phyloP scores from a whole-genome alignment of 129 eudicot genomes.

The Tagetes patula region DNA sequence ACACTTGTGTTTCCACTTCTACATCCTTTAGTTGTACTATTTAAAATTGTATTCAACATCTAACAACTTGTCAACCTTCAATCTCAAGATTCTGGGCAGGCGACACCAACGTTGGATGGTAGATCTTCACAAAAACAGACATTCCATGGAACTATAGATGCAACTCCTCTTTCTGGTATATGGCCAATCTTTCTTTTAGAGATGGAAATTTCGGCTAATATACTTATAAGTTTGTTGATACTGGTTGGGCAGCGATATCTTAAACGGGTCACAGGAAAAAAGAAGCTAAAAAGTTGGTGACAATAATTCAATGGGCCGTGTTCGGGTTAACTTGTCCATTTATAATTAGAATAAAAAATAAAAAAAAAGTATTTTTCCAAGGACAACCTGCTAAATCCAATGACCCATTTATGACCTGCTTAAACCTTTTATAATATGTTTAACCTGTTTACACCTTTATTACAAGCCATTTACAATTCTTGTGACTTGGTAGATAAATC shows the following conservation, averaged over 20 bases:
- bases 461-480: not conserved
- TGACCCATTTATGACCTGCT: not conserved
- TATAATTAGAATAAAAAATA: not conserved
- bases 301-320: not conserved
- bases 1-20: no score
- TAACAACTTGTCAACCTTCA: no score
- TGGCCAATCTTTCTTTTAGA: conserved; percentile 9
- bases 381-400: not conserved
- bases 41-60: no score
- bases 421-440: not conserved
- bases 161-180: conserved; percentile 42
- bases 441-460: not conserved
- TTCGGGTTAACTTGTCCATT: not conserved
- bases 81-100: no score
- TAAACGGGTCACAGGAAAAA: not conserved
- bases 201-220: not conserved
- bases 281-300: not conserved
- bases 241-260: not conserved
- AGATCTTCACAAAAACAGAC: conserved; percentile 14
- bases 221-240: not conserved
- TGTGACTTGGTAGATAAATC: not conserved
- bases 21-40: no score
- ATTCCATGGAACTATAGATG: conserved; percentile 29
- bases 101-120: no score
- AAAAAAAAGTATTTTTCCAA: not conserved